Conservation (phyloP, 2,329 filamentous ascomycete genomes). For the Pseudocercospora crystallina region DNA sequence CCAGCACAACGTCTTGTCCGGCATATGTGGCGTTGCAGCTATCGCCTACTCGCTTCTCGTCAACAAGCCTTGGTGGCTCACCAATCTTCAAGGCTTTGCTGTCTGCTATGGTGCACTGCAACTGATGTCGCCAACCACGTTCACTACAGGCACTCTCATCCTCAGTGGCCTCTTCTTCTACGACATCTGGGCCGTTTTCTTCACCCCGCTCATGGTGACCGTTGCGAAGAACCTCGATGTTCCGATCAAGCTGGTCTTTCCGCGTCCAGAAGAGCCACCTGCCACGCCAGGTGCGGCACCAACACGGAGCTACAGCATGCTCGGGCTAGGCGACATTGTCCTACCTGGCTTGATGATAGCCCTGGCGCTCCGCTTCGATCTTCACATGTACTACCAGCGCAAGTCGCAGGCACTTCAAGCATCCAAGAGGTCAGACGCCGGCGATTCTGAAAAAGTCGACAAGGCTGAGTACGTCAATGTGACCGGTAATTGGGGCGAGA, state of each 20-base stretch:
- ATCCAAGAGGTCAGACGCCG: slow-evolving; percentile 35
- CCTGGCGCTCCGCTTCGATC: slow-evolving; percentile 84
- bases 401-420: slow-evolving; percentile 54
- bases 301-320: slow-evolving; percentile 61
- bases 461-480: slow-evolving; percentile 49
- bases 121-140: slow-evolving; percentile 84
- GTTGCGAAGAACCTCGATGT: slow-evolving; percentile 88
- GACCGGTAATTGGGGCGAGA: slow-evolving; percentile 77
- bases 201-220: slow-evolving; percentile 81
- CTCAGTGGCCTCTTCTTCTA: slow-evolving; percentile 84
- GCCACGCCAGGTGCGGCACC: slow-evolving; percentile 34
- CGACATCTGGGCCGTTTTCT: slow-evolving; percentile 91
- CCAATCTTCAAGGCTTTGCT: slow-evolving; percentile 82
- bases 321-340: slow-evolving; percentile 92
- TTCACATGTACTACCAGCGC: slow-evolving; percentile 76
- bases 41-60: slow-evolving; percentile 65
- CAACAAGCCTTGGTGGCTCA: slow-evolving; percentile 67
- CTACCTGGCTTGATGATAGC: slow-evolving; percentile 88
- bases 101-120: slow-evolving; percentile 81
- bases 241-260: slow-evolving; percentile 88
- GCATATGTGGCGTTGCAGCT: slow-evolving; percentile 55
- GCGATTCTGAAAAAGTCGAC: slow-evolving; percentile 20
- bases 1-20: slow-evolving; percentile 55
- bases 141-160: slow-evolving; percentile 75
- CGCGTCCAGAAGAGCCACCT: slow-evolving; percentile 53